Evolutionary conservation across 2,329 filamentous ascomycete genomes (phyloP), one percentile per base, ranked within the genome.

Genomic region (Fusarium tanahbumbuense): DNA sequence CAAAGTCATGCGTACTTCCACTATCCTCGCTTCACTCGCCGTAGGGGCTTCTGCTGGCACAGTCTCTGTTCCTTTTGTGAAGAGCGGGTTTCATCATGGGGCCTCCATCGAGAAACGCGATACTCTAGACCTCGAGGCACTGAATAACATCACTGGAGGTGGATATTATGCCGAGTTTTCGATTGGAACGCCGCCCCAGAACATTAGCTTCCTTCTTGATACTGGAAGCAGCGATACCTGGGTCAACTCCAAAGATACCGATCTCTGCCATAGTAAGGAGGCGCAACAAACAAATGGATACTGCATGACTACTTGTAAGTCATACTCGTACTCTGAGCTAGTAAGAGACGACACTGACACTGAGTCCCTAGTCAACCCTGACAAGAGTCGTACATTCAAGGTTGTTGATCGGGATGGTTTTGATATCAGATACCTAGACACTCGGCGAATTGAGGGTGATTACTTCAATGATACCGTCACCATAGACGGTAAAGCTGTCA

Each of bases 181-280:
- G n/a, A 78, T 91, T 44, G 89, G 89, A 52, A 89, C 87, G 1
- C 89, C 89, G 1, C 79, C 81, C 1, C 88, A 91, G 77, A 76
- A 78, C 5, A 76, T 89, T 52, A 81, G 78, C 56, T 81, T 91
- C 71, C 81, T 87, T 56, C 82, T 90, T 67, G 88, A 91, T 77
- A 91, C 88, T 4, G 89, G 88, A 28, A 89, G 86, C 76, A 88
- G 86, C 68, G 89, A 91, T 74, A 84, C 88, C 6, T 91, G 88
- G 88, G 80, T 90, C 44, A 79, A 86, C 66, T 87, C 89, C 7
- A 82, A 85, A 16, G 80, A 81, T 53, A 93, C 92, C 1, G 71
- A 77, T 6, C 80, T 92, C 32, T 97, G 93, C 78, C 76, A 77
- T 16, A 82, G 79, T 47, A 18, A 13, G 2, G 22, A 32, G 6